Percentiles rank a stretch among this genome's conserved stretches.
These are phyloP conservation scores for Mucor lusitanicus DNA, from an alignment of 371 early-diverging fungal genomes.

Conservation along the genomic window DNA sequence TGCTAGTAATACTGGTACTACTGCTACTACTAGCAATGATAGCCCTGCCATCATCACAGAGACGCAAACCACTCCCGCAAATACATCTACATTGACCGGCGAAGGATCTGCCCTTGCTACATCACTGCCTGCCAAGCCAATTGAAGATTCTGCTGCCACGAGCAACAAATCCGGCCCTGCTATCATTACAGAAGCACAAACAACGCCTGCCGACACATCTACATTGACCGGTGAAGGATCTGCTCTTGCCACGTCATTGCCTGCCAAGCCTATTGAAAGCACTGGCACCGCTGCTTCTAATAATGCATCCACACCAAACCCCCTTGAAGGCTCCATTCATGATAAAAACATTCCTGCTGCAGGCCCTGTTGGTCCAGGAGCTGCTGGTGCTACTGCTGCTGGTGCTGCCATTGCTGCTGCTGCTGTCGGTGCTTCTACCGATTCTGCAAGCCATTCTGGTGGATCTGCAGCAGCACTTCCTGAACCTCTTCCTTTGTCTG, in stretches of 20 bases:
- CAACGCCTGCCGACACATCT: neutral
- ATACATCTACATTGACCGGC: neutral
- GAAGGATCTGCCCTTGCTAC: neutral
- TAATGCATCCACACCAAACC: neutral
- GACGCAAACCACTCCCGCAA: neutral
- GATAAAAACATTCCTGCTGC: neutral
- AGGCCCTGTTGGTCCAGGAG: constrained; percentile 2
- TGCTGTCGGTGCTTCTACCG: neutral
- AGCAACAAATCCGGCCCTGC: neutral
- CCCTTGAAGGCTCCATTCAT: neutral
- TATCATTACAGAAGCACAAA: neutral
- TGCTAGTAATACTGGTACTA: too few species aligned
- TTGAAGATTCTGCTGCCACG: neutral
- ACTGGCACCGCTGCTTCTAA: neutral
- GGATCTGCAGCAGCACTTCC: neutral
- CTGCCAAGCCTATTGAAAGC: neutral
- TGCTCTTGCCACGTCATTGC: neutral
- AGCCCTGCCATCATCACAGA: neutral
- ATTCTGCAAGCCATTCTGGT: neutral
- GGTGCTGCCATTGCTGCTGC: constrained; percentile 3
- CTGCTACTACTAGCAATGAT: too few species aligned
- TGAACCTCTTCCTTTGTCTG: constrained; percentile 8
- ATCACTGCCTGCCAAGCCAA: neutral
- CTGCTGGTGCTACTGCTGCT: neutral
- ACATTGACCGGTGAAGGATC: neutral